A percentile compares a stretch with the other conserved stretches of the same genome.
Conservation (phyloP, 2,329 filamentous ascomycete species). For the Orbilia oligospora region DNA sequence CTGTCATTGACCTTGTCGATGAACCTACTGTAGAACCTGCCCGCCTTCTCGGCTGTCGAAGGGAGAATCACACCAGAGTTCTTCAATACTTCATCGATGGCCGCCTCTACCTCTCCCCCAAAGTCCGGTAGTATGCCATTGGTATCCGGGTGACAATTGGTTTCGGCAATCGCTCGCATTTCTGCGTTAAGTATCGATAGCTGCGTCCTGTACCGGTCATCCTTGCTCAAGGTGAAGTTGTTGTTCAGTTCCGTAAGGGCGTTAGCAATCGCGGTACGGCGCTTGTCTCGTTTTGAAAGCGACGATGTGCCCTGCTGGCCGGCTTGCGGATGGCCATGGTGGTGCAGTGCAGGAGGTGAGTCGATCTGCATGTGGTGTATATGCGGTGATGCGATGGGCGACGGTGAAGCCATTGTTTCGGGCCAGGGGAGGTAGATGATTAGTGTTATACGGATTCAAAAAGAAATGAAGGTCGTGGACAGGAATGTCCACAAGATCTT, state of each 20-base stretch:
- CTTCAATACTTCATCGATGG: slow-evolving; percentile 54
- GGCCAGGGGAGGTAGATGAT: slow-evolving; percentile 26
- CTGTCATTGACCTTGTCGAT: slow-evolving; percentile 55
- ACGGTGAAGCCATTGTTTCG: slow-evolving; percentile 57
- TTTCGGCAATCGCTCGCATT: slow-evolving; percentile 58
- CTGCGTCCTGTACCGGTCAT: slow-evolving; percentile 57
- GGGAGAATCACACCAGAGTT: slow-evolving; percentile 50
- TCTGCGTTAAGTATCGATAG: slow-evolving; percentile 59
- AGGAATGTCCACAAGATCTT: slow-evolving; percentile 36
- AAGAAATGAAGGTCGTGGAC: slow-evolving; percentile 35
- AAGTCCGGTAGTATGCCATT: slow-evolving; percentile 59
- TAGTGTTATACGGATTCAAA: slow-evolving; percentile 1
- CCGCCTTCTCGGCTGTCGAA: slow-evolving; percentile 51
- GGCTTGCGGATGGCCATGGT: slow-evolving; percentile 42
- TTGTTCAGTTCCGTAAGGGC: slow-evolving; percentile 53
- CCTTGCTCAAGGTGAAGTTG: slow-evolving; percentile 51
- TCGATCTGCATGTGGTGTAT: slow-evolving; percentile 57
- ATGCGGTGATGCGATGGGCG: slow-evolving; percentile 55
- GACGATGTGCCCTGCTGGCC: slow-evolving; percentile 41
- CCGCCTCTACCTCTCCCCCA: slow-evolving; percentile 56
- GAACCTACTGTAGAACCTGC: slow-evolving; percentile 52
- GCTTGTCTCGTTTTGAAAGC: slow-evolving; percentile 58
- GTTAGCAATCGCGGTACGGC: slow-evolving; percentile 54
- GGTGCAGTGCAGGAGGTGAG: slow-evolving; percentile 48
- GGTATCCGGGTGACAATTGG: slow-evolving; percentile 55